Evolutionary conservation across 176 grass and related monocot genomes (phyloP), one percentile per base, ranked within the genome.

Genomic region (Oryza rufipogon): DNA sequence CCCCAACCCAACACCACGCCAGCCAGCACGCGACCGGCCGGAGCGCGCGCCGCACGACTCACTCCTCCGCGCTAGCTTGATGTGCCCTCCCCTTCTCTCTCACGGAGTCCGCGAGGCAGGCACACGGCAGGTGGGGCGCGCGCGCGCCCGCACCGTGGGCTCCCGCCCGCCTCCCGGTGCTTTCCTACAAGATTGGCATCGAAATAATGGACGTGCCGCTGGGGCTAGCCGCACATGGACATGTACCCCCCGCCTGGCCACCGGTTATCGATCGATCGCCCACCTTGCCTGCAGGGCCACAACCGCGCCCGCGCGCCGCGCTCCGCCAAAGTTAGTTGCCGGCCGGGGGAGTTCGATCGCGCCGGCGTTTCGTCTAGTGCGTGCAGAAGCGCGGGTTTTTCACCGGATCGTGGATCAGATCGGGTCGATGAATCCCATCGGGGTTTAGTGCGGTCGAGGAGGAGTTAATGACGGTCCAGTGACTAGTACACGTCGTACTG

Each of bases 171-270:
- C 54, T 58, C 19, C 67, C 67, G 67, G 81, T 67, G 81, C 88
- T 86, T 82, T 77, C 83, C 78, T 72, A 38, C 73, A 23, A 82
- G 83, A 82, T 86, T 82, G 79, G 74, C 88, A 90, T 86, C 73
- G 66, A 65, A 83, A 90, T 79, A 83, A 78, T 82, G 79, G 44
- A 13, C 28, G 64, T 68, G 88, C 64, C 42, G 76, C 64, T 56
- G 81, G 87, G 72, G 46, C 74, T 10, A 17, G 81, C 64, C 22
- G 84, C 88, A 90, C 79, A 86, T 90, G 88, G 4, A 74, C 84
- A 16, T 90, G 74, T 83, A 20, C 70, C 85, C 85, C 84, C 19
- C 4, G 12, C 0, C 67, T 52, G 26, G 15, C 46, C 61, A 12
- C 17, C 38, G 23, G 11, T 16, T 25, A 33, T 41, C 22, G 15